Evolutionary conservation across 306 rosid genomes (phyloP), one percentile per base, ranked within the genome.

Genomic region (Pueraria montana): DNA sequence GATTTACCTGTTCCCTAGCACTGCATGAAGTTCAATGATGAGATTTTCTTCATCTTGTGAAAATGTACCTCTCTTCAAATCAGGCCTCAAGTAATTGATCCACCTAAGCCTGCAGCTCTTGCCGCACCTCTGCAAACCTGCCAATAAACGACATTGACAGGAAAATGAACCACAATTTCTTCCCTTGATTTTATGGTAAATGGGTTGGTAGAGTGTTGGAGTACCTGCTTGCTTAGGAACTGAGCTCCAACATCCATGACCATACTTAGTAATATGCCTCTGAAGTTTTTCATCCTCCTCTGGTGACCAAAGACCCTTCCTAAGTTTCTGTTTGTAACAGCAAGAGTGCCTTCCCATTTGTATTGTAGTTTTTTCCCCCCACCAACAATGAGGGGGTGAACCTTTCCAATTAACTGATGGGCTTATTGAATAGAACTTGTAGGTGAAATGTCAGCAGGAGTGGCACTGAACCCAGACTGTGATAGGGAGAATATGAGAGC

Each of bases 201-300:
- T 21, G 38, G 65, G 74, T 53, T 40, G 14, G 14, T 34, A 21
- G 32, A 46, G 70, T 56, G 27, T 83, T 76, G 20, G 32, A 7
- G 3, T 74, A 89, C 92, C 92, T 64, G 92, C 92, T 89, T 87
- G 92, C 71, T 89, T 89, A 63, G 92, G 92, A 58, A 89, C 92
- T 42, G 92, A 87, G 53, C 92, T 89, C 92, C 92, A 89, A 65
- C 92, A 87, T 61, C 92, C 91, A 85, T 89, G 92, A 46, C 92
- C 92, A 7, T 81, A 78, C 56, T 85, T 81, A 9, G 87, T 87
- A 2, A 89, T 81, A 85, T 89, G 92, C 30, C 77, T 89, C 23
- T 85, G 26, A 75, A 89, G 92, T 80, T 89, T 89, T 73, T 89
- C 92, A 78, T 89, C 92, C 79, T 89, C 92, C 17, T 89, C 92